A percentile compares a stretch with the other conserved stretches of the same genome.
These are phyloP conservation scores for Houttuynia cordata DNA, from an alignment of 164 flowering plant species.

Conservation along the genomic window DNA sequence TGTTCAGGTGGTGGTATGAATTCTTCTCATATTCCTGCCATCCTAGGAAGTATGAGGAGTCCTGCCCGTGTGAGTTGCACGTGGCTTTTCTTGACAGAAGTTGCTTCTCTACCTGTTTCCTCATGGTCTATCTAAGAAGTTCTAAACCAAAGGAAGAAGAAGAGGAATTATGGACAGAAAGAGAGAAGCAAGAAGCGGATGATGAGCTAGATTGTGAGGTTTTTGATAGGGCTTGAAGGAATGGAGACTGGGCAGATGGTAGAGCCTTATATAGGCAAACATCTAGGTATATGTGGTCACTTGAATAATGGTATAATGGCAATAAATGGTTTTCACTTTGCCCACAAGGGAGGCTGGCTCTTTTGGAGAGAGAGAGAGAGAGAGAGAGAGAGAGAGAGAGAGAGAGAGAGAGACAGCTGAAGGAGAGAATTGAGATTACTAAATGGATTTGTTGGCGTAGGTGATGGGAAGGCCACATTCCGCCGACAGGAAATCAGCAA, in stretches of 20 bases:
- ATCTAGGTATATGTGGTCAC: background rate
- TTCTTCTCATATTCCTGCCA: constrained; percentile 53
- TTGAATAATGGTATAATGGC: background rate
- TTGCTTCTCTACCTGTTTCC: constrained; percentile 4
- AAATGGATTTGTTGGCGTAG: background rate
- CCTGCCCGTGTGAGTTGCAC: constrained; percentile 39
- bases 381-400: too few species aligned
- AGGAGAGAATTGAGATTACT: background rate
- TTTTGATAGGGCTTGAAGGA: background rate
- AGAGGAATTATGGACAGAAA: background rate
- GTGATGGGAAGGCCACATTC: background rate
- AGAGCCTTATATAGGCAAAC: background rate
- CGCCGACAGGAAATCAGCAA: background rate
- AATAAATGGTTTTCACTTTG: background rate
- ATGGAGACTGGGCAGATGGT: background rate
- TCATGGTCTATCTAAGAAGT: background rate
- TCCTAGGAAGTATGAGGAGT: constrained; percentile 41
- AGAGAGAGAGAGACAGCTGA: background rate
- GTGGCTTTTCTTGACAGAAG: constrained; percentile 20
- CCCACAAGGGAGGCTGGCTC: too few species aligned
- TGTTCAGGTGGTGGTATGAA: constrained; percentile 24
- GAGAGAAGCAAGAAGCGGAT: background rate
- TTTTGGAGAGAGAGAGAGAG: too few species aligned
- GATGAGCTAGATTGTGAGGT: background rate
- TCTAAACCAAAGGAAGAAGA: constrained; percentile 4